Evolutionary conservation across 805 yeast genomes (phyloP).

Genomic region (Saccharomycopsis guyanensis): DNA sequence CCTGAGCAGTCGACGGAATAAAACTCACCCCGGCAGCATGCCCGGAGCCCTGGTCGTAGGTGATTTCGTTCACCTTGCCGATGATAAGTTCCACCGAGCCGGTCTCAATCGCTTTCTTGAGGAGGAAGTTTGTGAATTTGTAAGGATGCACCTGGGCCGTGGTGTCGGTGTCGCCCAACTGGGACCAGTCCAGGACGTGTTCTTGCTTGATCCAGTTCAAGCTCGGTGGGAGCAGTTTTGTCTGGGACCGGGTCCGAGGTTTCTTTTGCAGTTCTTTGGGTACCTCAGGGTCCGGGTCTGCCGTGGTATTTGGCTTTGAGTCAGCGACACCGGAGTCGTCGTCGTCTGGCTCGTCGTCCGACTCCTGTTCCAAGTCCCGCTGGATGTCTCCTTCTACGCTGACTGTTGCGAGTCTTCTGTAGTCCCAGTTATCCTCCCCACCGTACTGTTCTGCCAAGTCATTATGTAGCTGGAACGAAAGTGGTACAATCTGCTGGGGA

Average conservation of each 20-base stretch:
- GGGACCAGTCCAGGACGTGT: slow-evolving; percentile 64
- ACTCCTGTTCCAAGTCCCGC: slow-evolving; percentile 22
- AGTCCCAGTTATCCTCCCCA: slow-evolving; percentile 92
- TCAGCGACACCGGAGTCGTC: neutral
- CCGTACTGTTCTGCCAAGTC: slow-evolving; percentile 68
- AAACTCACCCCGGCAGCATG: slow-evolving; percentile 69
- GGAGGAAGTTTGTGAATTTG: slow-evolving; percentile 77
- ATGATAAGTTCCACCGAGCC: slow-evolving; percentile 79
- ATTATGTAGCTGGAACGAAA: slow-evolving; percentile 79
- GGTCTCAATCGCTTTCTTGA: slow-evolving; percentile 71
- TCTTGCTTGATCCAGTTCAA: slow-evolving; percentile 70
- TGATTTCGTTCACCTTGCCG: slow-evolving; percentile 73
- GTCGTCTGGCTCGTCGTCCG: slow-evolving; percentile 23
- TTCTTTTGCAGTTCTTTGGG: neutral
- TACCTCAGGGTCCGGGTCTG: no score
- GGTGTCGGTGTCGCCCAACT: slow-evolving; percentile 74
- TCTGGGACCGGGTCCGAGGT: neutral
- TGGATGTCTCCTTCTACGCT: slow-evolving; percentile 77
- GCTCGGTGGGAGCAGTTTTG: slow-evolving; percentile 43
- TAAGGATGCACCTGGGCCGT: slow-evolving; percentile 98
- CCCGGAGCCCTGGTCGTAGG: slow-evolving; percentile 54
- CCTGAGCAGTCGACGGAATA: slow-evolving; percentile 34
- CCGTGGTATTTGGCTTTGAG: neutral
- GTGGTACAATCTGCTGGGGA: slow-evolving; percentile 87
- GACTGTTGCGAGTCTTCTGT: slow-evolving; percentile 79